Conservation (phyloP, 2,329 filamentous ascomycete genomes). For the Epichloe gansuensis region DNA sequence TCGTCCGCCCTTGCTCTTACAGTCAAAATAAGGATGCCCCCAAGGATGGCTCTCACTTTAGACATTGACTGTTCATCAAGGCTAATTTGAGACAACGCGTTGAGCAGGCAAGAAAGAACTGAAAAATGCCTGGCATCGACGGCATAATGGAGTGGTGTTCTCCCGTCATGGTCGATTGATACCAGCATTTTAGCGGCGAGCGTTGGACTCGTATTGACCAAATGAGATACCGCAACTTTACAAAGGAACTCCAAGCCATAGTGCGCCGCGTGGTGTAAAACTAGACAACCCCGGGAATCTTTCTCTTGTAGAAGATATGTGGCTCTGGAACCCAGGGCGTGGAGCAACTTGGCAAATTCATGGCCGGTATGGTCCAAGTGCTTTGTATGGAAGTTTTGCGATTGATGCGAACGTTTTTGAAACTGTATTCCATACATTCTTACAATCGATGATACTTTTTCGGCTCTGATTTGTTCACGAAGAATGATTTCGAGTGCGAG, state of each 20-base stretch:
- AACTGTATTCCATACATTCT: too few relatives aligned
- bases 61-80: not conserved
- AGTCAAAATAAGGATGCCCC: conserved; percentile 3
- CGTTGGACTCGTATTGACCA: not conserved
- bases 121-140: not conserved
- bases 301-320: not conserved
- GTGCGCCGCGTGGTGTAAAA: not conserved
- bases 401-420: too few relatives aligned
- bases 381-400: not conserved
- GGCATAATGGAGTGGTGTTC: conserved; percentile 5
- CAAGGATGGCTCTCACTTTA: not conserved
- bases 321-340: not conserved
- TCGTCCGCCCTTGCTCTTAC: not conserved
- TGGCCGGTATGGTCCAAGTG: not conserved
- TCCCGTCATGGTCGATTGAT: not conserved
- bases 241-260: not conserved
- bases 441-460: too few relatives aligned
- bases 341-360: not conserved
- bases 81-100: not conserved
- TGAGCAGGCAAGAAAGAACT: not conserved
- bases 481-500: not conserved
- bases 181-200: not conserved
- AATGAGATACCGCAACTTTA: not conserved
- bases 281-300: not conserved
- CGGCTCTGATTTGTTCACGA: not conserved